Evolutionary conservation across 2,329 filamentous ascomycete species (phyloP).

Genomic region (Neofusicoccum cordaticola): DNA sequence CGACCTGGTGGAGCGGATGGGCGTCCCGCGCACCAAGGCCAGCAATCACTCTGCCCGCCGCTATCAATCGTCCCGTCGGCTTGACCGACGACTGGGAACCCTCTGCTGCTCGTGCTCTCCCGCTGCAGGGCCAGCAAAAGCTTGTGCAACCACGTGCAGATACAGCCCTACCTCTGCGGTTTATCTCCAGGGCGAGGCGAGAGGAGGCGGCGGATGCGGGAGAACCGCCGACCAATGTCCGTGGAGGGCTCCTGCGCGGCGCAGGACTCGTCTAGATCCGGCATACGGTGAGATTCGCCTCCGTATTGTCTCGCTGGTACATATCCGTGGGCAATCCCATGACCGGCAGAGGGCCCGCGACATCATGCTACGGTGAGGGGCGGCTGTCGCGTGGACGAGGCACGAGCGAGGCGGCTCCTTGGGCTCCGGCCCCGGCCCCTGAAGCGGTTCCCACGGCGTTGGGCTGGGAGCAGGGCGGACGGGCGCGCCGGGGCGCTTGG

Average conservation of each 20-base stretch:
- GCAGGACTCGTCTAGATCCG: neutral
- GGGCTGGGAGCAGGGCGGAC: neutral
- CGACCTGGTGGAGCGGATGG: neutral
- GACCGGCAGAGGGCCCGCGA: neutral
- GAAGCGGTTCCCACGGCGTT: neutral
- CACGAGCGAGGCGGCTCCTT: neutral
- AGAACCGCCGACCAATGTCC: neutral
- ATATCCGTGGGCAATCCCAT: constrained; percentile 2
- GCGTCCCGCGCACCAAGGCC: neutral
- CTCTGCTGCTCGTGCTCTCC: neutral
- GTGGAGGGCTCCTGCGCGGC: neutral
- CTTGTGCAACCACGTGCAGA: constrained; percentile 8
- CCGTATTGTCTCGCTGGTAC: neutral
- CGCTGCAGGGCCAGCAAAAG: neutral
- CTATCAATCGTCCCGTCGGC: neutral
- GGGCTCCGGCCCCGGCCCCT: neutral
- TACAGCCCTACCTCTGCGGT: neutral
- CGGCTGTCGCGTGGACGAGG: neutral
- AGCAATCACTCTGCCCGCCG: neutral
- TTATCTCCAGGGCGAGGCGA: neutral
- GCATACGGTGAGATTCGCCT: constrained; percentile 2
- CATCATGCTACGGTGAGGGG: neutral
- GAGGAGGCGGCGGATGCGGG: neutral
- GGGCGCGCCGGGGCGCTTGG: neutral
- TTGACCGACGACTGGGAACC: neutral